Conservation (phyloP, 1,284 basidiomycete species). For the Anthracocystis panici-leucophaei region DNA sequence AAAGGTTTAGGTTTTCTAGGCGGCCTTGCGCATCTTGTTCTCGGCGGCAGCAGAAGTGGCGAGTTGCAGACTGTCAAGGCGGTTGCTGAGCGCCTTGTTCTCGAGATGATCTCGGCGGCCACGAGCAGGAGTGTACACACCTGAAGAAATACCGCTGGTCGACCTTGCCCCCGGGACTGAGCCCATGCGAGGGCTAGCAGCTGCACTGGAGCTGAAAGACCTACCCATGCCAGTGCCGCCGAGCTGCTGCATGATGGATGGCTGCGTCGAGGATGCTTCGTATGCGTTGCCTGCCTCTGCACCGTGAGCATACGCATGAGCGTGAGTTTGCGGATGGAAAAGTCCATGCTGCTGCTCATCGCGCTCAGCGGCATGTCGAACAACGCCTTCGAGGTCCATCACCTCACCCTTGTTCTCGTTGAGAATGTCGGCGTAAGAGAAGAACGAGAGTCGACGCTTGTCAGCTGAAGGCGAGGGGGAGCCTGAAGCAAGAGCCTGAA, state of each 20-base stretch:
- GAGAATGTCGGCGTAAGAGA: slow-evolving; percentile 65
- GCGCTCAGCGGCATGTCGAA: slow-evolving; percentile 46
- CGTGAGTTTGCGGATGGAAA: slow-evolving; percentile 12
- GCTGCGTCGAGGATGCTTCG: slow-evolving; percentile 36
- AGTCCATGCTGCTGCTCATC: slow-evolving; percentile 53
- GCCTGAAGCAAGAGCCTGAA: slow-evolving; percentile 44
- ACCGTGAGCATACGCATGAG: slow-evolving; percentile 7
- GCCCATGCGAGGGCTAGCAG: slow-evolving; percentile 32
- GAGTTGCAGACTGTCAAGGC: slow-evolving; percentile 44
- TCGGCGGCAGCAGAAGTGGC: slow-evolving; percentile 28
- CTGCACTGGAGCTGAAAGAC: slow-evolving; percentile 42
- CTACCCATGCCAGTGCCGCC: slow-evolving; percentile 42
- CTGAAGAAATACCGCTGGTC: slow-evolving; percentile 17
- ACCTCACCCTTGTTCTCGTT: slow-evolving; percentile 62
- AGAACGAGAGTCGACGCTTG: slow-evolving; percentile 63
- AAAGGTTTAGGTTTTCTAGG: background rate
- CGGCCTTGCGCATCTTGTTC: slow-evolving; percentile 23
- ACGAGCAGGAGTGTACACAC: slow-evolving; percentile 31
- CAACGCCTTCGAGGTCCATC: slow-evolving; percentile 55
- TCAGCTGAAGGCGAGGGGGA: slow-evolving; percentile 48
- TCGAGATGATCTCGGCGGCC: slow-evolving; percentile 43
- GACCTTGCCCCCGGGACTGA: slow-evolving; percentile 9
- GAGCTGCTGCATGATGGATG: slow-evolving; percentile 51
- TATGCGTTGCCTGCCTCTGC: slow-evolving; percentile 15
- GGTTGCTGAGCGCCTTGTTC: slow-evolving; percentile 46